These are phyloP conservation scores for Mortierella sp. DNA, from an alignment of 371 early-diverging fungal species.

Conservation along the genomic window DNA sequence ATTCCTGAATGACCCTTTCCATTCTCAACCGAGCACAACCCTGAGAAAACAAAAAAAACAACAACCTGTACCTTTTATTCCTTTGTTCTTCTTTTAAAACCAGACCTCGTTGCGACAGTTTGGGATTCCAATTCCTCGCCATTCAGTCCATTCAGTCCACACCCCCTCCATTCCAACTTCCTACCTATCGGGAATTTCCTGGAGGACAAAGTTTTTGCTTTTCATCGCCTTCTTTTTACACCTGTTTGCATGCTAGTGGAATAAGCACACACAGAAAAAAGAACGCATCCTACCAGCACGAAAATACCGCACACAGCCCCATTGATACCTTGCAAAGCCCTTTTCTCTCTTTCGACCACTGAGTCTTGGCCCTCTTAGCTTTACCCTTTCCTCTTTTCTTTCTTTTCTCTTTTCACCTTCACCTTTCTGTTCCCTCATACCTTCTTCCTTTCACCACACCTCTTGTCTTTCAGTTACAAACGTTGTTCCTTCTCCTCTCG, in stretches of 20 bases:
- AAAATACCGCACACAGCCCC: constrained; percentile 7
- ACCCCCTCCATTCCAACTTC: background rate
- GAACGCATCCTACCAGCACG: background rate
- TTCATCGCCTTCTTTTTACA: constrained; percentile 5
- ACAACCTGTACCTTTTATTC: background rate
- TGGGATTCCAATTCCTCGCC: constrained; percentile 6
- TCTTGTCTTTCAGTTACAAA: background rate
- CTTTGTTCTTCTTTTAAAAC: background rate
- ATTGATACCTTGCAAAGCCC: background rate
- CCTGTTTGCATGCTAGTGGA: background rate
- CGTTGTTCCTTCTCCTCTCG: background rate
- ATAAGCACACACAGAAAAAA: background rate
- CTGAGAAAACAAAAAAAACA: background rate
- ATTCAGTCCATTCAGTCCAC: background rate
- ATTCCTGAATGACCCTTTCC: constrained; percentile 5
- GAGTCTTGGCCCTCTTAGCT: background rate
- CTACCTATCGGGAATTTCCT: background rate
- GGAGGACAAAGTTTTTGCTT: background rate
- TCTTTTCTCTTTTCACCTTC: background rate
- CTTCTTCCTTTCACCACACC: background rate
- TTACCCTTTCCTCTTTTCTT: background rate
- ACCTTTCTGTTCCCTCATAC: background rate
- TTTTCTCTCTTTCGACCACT: background rate
- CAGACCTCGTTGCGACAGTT: background rate
- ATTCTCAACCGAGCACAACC: background rate